Evolutionary conservation across 345 rosid species (phyloP).

Genomic region (Populus ilicifolia): DNA sequence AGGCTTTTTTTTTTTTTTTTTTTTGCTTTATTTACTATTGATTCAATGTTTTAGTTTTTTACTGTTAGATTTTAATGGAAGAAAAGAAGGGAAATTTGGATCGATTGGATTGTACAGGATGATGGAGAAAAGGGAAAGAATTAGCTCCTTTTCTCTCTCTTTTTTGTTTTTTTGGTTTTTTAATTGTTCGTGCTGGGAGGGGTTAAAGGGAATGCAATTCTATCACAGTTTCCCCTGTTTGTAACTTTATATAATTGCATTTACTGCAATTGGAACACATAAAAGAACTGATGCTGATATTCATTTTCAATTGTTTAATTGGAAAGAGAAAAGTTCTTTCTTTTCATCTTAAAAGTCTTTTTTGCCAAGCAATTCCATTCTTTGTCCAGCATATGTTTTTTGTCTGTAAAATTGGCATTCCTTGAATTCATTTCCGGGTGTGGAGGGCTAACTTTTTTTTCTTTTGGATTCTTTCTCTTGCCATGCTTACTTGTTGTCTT

Average conservation of each 20-base stretch:
- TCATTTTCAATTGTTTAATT: constrained; percentile 4
- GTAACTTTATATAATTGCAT: constrained; percentile 25
- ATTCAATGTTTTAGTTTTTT: constrained; percentile 25
- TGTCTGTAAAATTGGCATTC: constrained; percentile 2
- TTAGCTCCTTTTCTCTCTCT: constrained; percentile 19
- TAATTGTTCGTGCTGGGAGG: constrained; percentile 22
- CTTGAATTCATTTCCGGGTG: not conserved
- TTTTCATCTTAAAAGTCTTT: not conserved
- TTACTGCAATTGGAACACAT: constrained; percentile 20
- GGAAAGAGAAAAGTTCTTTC: constrained; percentile 35
- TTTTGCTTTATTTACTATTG: constrained; percentile 29
- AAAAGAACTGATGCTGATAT: constrained; percentile 20
- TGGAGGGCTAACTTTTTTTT: not conserved
- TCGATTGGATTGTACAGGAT: constrained; percentile 48
- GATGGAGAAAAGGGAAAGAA: constrained; percentile 24
- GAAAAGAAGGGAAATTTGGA: constrained; percentile 30
- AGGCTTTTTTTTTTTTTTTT: constrained; percentile 20
- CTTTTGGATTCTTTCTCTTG: not conserved
- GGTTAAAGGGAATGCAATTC: constrained; percentile 37
- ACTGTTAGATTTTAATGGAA: constrained; percentile 22
- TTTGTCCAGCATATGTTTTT: not conserved
- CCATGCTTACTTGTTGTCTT: not conserved
- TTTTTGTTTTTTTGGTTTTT: not conserved
- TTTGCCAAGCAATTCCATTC: not conserved
- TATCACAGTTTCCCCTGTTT: constrained; percentile 32